Conservation (phyloP, 441 rosid genomes). For the Aquilaria agallochum region DNA sequence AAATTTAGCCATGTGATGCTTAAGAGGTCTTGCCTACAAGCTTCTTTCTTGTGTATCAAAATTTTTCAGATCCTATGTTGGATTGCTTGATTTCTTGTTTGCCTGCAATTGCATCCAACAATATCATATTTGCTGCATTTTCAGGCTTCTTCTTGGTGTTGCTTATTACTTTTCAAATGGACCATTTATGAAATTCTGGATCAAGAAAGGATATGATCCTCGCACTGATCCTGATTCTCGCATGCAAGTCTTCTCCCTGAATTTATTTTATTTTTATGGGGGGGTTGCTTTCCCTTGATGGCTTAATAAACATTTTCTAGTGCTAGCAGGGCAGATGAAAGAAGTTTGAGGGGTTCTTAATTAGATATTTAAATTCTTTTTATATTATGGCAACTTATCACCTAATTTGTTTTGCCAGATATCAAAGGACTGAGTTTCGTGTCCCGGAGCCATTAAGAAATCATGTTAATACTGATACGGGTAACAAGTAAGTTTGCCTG, state of each 20-base stretch:
- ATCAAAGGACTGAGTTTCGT: constrained; percentile 94
- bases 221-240: constrained; percentile 91
- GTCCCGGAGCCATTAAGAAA: constrained; percentile 72
- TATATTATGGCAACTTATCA: constrained; percentile 8
- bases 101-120: constrained; percentile 3
- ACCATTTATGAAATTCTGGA: constrained; percentile 94
- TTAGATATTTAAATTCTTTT: not conserved
- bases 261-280: not conserved
- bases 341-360: not conserved
- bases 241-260: constrained; percentile 50
- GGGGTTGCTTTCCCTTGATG: not conserved
- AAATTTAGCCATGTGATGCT: constrained; percentile 54
- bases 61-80: constrained; percentile 13
- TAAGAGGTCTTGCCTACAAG: constrained; percentile 54
- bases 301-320: not conserved
- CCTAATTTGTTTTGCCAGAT: constrained; percentile 43
- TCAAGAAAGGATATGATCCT: constrained; percentile 97
- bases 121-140: constrained; percentile 19
- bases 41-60: constrained; percentile 8
- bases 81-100: constrained; percentile 1
- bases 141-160: constrained; percentile 77
- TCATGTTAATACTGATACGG: constrained; percentile 47
- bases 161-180: constrained; percentile 94
- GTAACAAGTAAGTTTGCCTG: constrained; percentile 46
- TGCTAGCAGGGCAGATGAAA: too few species aligned